A percentile compares a stretch with the other conserved stretches of the same genome.
phyloP scores from a whole-genome alignment of 1,139 yeast species.

The Lodderomyces beijingensis region DNA sequence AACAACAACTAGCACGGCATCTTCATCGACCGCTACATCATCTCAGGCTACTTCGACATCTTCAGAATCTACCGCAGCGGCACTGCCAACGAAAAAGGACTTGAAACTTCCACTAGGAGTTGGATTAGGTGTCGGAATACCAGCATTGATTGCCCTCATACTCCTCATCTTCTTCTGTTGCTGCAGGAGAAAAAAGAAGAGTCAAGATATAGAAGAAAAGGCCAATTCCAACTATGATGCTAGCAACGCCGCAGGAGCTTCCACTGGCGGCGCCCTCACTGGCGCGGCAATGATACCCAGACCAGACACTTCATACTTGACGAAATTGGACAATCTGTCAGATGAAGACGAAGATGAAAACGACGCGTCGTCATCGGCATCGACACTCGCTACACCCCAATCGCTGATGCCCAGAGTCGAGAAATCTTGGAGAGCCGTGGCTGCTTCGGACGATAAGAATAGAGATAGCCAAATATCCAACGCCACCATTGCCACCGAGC shows the following conservation, averaged over 20 bases:
- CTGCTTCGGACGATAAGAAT: no score
- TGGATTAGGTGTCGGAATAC: slow-evolving; percentile 62
- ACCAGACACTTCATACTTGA: no score
- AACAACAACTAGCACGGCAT: slow-evolving; percentile 18
- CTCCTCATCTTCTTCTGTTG: slow-evolving; percentile 57
- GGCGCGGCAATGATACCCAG: neutral
- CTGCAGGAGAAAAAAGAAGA: slow-evolving; percentile 31
- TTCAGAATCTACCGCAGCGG: slow-evolving; percentile 14
- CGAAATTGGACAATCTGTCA: no score
- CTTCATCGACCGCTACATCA: slow-evolving; percentile 21
- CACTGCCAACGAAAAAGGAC: slow-evolving; percentile 19
- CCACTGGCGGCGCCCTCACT: neutral
- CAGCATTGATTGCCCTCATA: slow-evolving; percentile 45
- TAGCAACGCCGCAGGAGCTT: neutral
- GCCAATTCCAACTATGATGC: neutral
- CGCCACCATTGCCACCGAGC: no score
- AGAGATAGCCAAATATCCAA: no score
- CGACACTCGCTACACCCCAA: no score
- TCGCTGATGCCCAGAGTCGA: no score
- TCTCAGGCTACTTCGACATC: slow-evolving; percentile 20
- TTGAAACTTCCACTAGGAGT: slow-evolving; percentile 87
- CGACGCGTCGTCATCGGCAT: no score
- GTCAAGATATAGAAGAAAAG: slow-evolving; percentile 18
- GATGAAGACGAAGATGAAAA: no score
- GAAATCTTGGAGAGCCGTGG: no score